Evolutionary conservation across 129 eudicot species (phyloP).

Genomic region (carrot (Daucus carota)): DH1_v3.0 NC_030384.2:50601501-50602000

Average conservation of each 20-base stretch:
- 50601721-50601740: constrained; percentile 14
- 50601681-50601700: constrained; percentile 58
- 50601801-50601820: neutral
- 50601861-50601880: constrained; percentile 45
- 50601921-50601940: constrained; percentile 52
- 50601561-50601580: neutral
- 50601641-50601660: constrained; percentile 61
- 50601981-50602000: constrained; percentile 64
- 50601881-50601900: constrained; percentile 67
- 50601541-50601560: constrained; percentile 26
- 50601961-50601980: constrained; percentile 32
- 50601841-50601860: constrained; percentile 11
- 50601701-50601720: constrained; percentile 54
- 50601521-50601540: constrained; percentile 62
- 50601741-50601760: constrained; percentile 16
- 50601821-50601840: constrained; percentile 10
- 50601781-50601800: constrained; percentile 10
- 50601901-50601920: constrained; percentile 53
- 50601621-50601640: constrained; percentile 54
- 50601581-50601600: neutral
- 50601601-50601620: neutral
- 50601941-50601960: constrained; percentile 44
- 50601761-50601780: constrained; percentile 67
- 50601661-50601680: constrained; percentile 54
- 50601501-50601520: constrained; percentile 61